Evolutionary conservation across 164 flowering plant genomes (phyloP), one percentile per base, ranked within the genome.

Genomic region (Taxillus chinensis): DNA sequence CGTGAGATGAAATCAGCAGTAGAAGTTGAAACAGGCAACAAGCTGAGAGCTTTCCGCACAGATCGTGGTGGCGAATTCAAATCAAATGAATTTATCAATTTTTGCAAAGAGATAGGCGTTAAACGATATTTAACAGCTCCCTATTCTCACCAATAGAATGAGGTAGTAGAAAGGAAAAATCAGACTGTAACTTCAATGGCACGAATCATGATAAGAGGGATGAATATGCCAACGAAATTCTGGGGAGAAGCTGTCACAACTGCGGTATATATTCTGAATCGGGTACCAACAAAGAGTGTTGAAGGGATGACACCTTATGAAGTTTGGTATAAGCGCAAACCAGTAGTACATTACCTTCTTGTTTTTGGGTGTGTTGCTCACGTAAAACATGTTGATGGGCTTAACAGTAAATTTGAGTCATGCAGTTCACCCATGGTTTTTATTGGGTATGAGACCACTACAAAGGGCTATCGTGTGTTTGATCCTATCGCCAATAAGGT

Each of bases 341-440:
- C 27, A 27, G 27, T 27, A 27, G 2, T 27, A 27, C 2, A 27
- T 27, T 2, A 27, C 2, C 0, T 27, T 0, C 27, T 0, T 50
- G 40, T 68, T 0, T 68, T 68, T 61, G 62, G 73, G 2, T 61
- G 53, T 39, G 12, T 70, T 10, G 14, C 16, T 3, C 66, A 70
- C 57, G 58, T 70, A 27, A 39, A 43, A 0, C 17, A 8, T 3
- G 7, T 3, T 9, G 16, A 43, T 7, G 66, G 66, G 45, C n/a
- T 62, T 3, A 63, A 70, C 48, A 56, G 49, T 13, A 70, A 61
- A 42, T 16, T n/a, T 12, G 62, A 61, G 65, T 15, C 27, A 27
- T 2, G 2, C 2, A 27, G 27, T 2, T 27, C 27, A 27, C 27
- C 27, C 27, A 27, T 40, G 54, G 61, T 60, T 38, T 61, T 70